Percentiles rank a stretch among this genome's conserved stretches.
Conservation (phyloP, 1,139 yeast genomes). For the Debaryomycetaceae sp. region DNA sequence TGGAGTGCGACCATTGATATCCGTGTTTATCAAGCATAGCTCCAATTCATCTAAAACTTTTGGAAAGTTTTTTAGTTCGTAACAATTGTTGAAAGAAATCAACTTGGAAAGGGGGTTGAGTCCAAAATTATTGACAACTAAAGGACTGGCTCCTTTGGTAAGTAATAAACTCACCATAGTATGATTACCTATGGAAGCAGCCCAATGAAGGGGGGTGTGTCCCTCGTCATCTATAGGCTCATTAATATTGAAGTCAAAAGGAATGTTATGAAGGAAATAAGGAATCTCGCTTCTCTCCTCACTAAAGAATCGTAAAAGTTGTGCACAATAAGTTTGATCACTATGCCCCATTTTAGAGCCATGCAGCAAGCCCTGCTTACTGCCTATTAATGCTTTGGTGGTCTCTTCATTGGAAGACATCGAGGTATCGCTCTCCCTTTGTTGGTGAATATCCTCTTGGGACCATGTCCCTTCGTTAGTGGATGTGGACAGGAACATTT, state of each 20-base stretch:
- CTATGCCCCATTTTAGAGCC: slow-evolving; percentile 9
- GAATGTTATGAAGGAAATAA: slow-evolving; percentile 67
- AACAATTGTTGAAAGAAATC: slow-evolving; percentile 83
- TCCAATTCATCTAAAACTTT: slow-evolving; percentile 67
- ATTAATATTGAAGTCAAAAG: slow-evolving; percentile 76
- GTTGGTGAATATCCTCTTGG: slow-evolving; percentile 34
- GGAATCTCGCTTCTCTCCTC: slow-evolving; percentile 77
- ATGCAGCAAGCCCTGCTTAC: slow-evolving; percentile 4
- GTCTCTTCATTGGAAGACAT: slow-evolving; percentile 35
- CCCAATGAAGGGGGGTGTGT: slow-evolving; percentile 96
- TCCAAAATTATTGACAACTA: slow-evolving; percentile 71
- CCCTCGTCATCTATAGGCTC: slow-evolving; percentile 93
- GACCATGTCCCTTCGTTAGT: slow-evolving; percentile 49
- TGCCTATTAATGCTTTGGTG: slow-evolving; percentile 4
- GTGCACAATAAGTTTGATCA: slow-evolving; percentile 47
- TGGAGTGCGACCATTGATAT: slow-evolving; percentile 68
- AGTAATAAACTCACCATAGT: slow-evolving; percentile 68
- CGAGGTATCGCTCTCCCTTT: slow-evolving; percentile 44
- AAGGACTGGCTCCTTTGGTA: slow-evolving; percentile 71
- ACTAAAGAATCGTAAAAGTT: slow-evolving; percentile 58
- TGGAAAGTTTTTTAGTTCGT: slow-evolving; percentile 72
- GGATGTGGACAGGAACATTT: slow-evolving; percentile 37
- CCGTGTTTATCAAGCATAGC: slow-evolving; percentile 69
- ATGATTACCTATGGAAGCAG: slow-evolving; percentile 84
- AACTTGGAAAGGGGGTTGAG: slow-evolving; percentile 83